Evolutionary conservation across 23 red algal genomes (phyloP).

Genomic region (Gracilaria caudata): DNA sequence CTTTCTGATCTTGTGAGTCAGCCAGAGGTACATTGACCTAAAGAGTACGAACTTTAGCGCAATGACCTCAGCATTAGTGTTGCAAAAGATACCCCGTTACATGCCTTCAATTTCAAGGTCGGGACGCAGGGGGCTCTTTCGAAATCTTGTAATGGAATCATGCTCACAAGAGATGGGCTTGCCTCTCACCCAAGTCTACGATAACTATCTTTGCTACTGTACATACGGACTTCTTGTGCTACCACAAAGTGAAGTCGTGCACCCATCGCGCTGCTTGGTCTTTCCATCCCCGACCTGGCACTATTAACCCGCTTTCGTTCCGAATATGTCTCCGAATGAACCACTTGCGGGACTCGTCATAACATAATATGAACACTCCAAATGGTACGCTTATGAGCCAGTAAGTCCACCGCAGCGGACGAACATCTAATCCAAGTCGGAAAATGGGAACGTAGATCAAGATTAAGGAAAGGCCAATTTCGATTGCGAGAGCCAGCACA

Average conservation of each 20-base stretch:
- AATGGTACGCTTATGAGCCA: constrained; percentile 68
- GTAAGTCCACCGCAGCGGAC: constrained; percentile 33
- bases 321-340: constrained; percentile 64
- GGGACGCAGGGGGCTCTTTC: too few species aligned
- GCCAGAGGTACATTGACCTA: too few species aligned
- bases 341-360: constrained; percentile 74
- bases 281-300: constrained; percentile 1
- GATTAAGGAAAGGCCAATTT: constrained; percentile 32
- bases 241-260: constrained; percentile 74
- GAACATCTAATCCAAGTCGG: constrained; percentile 41
- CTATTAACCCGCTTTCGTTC: constrained; percentile 39
- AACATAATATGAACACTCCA: constrained; percentile 61
- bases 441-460: constrained; percentile 58
- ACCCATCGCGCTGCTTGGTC: constrained; percentile 36
- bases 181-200: not conserved
- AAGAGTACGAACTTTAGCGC: too few species aligned
- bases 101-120: too few species aligned
- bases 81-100: too few species aligned
- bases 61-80: too few species aligned
- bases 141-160: too few species aligned
- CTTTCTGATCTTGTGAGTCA: too few species aligned
- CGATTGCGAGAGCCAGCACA: constrained; percentile 40
- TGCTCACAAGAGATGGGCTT: not conserved
- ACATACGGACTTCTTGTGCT: not conserved
- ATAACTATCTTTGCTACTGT: not conserved